These are phyloP conservation scores for Dactylellina parvicollis DNA, from an alignment of 2,329 filamentous ascomycete genomes.

Conservation along the genomic window DNA sequence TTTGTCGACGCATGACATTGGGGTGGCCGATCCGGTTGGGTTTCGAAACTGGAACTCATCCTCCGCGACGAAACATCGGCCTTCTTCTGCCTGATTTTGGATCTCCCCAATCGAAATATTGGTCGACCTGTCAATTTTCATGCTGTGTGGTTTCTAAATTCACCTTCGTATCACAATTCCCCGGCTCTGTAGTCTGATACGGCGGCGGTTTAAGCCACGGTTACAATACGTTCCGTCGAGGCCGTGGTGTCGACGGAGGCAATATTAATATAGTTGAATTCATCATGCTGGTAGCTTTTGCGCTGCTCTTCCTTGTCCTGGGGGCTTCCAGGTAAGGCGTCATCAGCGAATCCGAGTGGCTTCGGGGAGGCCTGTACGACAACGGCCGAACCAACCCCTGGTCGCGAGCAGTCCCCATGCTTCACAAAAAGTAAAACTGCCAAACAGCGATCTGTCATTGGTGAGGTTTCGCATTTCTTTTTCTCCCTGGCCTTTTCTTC, in stretches of 20 bases:
- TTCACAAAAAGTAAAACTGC: slow-evolving; percentile 23
- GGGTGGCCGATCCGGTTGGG: slow-evolving; percentile 29
- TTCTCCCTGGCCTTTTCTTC: slow-evolving; percentile 15
- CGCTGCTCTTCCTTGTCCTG: background rate
- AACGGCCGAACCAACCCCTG: slow-evolving; percentile 49
- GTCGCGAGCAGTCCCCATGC: background rate
- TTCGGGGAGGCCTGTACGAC: slow-evolving; percentile 38
- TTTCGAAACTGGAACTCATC: slow-evolving; percentile 32
- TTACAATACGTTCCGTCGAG: slow-evolving; percentile 10
- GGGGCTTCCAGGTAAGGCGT: slow-evolving; percentile 29
- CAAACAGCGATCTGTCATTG: slow-evolving; percentile 36
- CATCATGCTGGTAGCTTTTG: background rate
- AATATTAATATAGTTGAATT: slow-evolving; percentile 1
- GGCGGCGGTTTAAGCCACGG: slow-evolving; percentile 35
- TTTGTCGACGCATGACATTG: slow-evolving; percentile 40
- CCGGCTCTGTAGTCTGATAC: slow-evolving; percentile 24
- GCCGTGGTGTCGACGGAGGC: background rate
- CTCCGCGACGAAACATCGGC: slow-evolving; percentile 25
- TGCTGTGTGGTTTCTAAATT: slow-evolving; percentile 18
- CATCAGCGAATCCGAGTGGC: slow-evolving; percentile 29
- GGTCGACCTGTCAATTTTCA: slow-evolving; percentile 21
- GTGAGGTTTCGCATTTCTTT: slow-evolving; percentile 51
- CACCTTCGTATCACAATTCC: slow-evolving; percentile 38
- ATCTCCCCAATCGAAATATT: slow-evolving; percentile 11
- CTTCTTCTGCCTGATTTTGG: slow-evolving; percentile 33